Conservation (phyloP, 2,329 filamentous ascomycete species). For the Colletotrichum cereale region DNA sequence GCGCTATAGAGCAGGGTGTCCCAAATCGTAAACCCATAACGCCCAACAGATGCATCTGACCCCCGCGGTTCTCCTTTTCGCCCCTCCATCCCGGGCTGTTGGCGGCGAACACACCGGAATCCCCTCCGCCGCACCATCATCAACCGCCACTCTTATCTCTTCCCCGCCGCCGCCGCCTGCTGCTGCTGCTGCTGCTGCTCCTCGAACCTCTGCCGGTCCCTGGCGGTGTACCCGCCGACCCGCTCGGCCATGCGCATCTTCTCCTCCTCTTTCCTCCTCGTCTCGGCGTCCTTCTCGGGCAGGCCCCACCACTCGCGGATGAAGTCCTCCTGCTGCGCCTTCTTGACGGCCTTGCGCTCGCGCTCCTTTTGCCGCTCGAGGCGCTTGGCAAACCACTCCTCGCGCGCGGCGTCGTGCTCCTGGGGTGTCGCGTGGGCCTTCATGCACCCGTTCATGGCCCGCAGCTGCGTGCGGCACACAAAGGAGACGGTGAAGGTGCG, state of each 20-base stretch:
- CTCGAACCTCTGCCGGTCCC: slow-evolving; percentile 49
- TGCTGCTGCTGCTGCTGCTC: slow-evolving; percentile 19
- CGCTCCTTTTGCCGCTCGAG: slow-evolving; percentile 77
- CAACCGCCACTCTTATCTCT: slow-evolving; percentile 13
- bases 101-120: neutral
- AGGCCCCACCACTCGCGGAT: slow-evolving; percentile 77
- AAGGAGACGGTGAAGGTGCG: slow-evolving; percentile 91
- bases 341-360: slow-evolving; percentile 72
- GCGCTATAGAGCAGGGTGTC: slow-evolving; percentile 40
- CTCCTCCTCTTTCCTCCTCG: slow-evolving; percentile 63
- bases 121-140: neutral
- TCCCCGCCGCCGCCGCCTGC: slow-evolving; percentile 26
- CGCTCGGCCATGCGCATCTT: slow-evolving; percentile 64
- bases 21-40: slow-evolving; percentile 37
- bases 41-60: slow-evolving; percentile 37
- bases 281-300: slow-evolving; percentile 67
- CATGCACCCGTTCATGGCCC: slow-evolving; percentile 96
- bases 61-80: neutral
- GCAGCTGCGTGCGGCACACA: slow-evolving; percentile 82
- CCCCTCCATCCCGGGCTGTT: neutral
- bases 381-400: slow-evolving; percentile 90
- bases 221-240: slow-evolving; percentile 65
- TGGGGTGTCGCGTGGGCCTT: slow-evolving; percentile 83
- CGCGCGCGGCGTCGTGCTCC: slow-evolving; percentile 88
- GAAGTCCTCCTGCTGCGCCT: slow-evolving; percentile 73